Evolutionary conservation across 495 filamentous ascomycete genomes (phyloP).

Genomic region (Cairneyella variabilis): DNA sequence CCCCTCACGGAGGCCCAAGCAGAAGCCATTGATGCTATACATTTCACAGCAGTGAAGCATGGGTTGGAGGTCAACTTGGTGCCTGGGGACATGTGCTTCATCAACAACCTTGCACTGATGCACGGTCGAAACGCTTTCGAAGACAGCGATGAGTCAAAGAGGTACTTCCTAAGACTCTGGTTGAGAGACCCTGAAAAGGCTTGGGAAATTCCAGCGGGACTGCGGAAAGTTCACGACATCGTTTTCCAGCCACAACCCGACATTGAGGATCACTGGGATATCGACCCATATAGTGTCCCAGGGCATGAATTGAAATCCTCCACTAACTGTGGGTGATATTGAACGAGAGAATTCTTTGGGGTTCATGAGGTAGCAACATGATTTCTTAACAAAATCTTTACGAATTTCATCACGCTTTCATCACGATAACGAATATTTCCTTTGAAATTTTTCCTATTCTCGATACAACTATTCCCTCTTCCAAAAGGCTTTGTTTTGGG

Average conservation of each 20-base stretch:
- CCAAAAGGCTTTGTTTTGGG: not conserved
- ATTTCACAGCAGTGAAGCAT: slow-evolving; percentile 55
- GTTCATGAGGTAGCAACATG: not conserved
- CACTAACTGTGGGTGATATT: slow-evolving; percentile 1
- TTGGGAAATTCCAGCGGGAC: slow-evolving; percentile 2
- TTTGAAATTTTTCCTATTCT: not conserved
- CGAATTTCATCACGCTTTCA: not conserved
- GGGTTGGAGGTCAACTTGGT: slow-evolving; percentile 48
- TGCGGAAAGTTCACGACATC: slow-evolving; percentile 3
- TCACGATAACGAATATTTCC: not conserved
- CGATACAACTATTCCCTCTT: not conserved
- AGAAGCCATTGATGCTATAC: slow-evolving; percentile 61
- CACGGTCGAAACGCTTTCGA: slow-evolving; percentile 63
- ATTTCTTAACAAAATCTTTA: not conserved
- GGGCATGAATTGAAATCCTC: not conserved
- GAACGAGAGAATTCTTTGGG: not conserved
- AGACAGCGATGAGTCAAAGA: slow-evolving; percentile 31
- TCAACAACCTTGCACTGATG: slow-evolving; percentile 70
- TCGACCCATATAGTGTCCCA: not conserved
- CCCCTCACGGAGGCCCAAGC: slow-evolving; percentile 50
- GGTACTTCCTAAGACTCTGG: slow-evolving; percentile 3
- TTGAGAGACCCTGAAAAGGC: slow-evolving; percentile 4
- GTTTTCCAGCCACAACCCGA: slow-evolving; percentile 3
- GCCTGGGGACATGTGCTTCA: slow-evolving; percentile 70
- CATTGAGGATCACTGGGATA: slow-evolving; percentile 4